Base-by-base conservation (phyloP, 805 yeast genomes). In the Candida easanensis region DNA sequence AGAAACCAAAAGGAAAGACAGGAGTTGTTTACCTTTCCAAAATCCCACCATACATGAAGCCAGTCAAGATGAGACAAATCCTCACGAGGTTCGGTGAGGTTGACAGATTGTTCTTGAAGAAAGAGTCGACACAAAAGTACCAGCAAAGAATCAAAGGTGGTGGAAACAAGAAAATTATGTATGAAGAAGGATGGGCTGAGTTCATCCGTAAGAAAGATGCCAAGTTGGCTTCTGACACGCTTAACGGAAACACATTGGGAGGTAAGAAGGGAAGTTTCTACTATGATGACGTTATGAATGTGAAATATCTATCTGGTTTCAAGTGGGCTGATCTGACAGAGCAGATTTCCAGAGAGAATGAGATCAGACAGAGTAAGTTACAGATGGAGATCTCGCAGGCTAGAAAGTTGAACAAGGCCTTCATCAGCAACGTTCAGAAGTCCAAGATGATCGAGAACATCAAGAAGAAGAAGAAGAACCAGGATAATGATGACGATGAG, bases 11-110 rank as follows among this genome's bases (percentile, higher is more conserved):
- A 48, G 72, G 71, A 43, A 81, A 77, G 54, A 82, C 96, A 0
- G 99, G 99, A 5, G 97, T 93, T 2, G 83, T 95, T n/a, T 93
- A 93, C 54, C 64, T 93, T 3, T 89, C 97, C 0, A 77, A 83
- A 38, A 77, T 93, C 9, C 99, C 99, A 0, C 99, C 99, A 20
- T 93, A 85, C 60, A 93, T 93, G 99, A 90, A 90, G 61, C 98
- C 99, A 1, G 79, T 84, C 2, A 93, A 89, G 61, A 70, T 93
- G 65, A 75, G 95, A 55, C 93, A 89, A 39, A 76, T 93, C 11
- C 68, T 93, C 26, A 64, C 81, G 4, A 71, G 88, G 48, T 93
- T 91, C 65, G 99, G 99, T 10, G 80, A 79, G 46, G 74, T 91
- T n/a, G 96, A 88, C 55, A 72, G 98, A 50, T 68, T 93, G 6